Conservation (phyloP, 2,329 filamentous ascomycete genomes). For the Colletotrichum sp. region DNA sequence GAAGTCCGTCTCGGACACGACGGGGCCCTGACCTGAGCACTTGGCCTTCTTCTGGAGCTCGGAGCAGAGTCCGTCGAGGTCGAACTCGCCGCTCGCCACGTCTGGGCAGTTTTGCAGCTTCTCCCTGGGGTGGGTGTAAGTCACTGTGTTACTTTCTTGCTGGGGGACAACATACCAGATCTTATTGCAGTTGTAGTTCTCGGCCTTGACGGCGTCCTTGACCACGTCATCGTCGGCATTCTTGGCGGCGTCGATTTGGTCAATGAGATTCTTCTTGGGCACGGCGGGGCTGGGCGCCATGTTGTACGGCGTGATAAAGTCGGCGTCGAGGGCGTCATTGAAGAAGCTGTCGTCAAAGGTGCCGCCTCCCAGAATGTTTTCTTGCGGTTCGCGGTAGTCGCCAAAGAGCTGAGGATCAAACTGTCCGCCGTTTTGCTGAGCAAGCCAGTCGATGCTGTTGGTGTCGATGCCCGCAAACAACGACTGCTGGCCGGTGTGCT, state of each 20-base stretch:
- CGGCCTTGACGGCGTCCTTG: slow-evolving; percentile 28
- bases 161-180: slow-evolving; percentile 75
- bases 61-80: slow-evolving; percentile 90
- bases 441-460: slow-evolving; percentile 74
- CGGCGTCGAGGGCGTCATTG: slow-evolving; percentile 80
- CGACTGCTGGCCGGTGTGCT: slow-evolving; percentile 45
- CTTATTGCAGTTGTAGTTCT: slow-evolving; percentile 84
- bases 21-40: slow-evolving; percentile 88
- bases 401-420: slow-evolving; percentile 94
- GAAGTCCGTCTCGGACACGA: slow-evolving; percentile 89
- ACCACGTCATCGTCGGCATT: slow-evolving; percentile 71
- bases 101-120: slow-evolving; percentile 85
- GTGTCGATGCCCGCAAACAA: slow-evolving; percentile 49
- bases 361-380: slow-evolving; percentile 72
- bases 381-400: slow-evolving; percentile 89
- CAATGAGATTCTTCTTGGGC: slow-evolving; percentile 74
- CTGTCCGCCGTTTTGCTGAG: slow-evolving; percentile 80
- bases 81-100: slow-evolving; percentile 89
- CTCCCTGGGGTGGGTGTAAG: slow-evolving; percentile 71
- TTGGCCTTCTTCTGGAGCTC: slow-evolving; percentile 96
- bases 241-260: slow-evolving; percentile 78
- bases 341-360: slow-evolving; percentile 74
- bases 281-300: slow-evolving; percentile 52
- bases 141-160: background rate
- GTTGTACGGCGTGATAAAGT: slow-evolving; percentile 84